These are phyloP conservation scores for Cucurbita ficifolia DNA, from an alignment of 306 rosid species.

Conservation along the genomic window DNA sequence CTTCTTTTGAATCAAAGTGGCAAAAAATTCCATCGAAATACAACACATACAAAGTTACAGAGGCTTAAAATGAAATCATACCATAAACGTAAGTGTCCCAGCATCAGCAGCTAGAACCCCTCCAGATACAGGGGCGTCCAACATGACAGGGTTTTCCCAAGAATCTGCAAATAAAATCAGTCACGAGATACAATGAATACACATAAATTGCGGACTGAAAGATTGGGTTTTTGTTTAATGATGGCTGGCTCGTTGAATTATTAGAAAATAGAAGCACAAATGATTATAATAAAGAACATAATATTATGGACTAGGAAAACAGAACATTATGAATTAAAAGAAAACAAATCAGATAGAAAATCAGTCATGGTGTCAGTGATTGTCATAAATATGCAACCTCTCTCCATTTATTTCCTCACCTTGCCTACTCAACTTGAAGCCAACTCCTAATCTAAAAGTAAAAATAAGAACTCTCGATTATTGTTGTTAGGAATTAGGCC, in stretches of 20 bases:
- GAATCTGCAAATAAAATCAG: conserved; percentile 25
- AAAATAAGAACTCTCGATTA: too few species aligned
- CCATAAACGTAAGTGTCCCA: conserved; percentile 88
- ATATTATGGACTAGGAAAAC: not conserved
- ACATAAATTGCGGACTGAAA: not conserved
- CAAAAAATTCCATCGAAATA: not conserved
- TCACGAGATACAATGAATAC: not conserved
- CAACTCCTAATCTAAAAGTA: not conserved
- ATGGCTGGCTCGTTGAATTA: not conserved
- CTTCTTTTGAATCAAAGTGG: not conserved
- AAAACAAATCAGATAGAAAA: not conserved
- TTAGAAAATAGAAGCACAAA: not conserved
- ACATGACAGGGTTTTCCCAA: conserved; percentile 39
- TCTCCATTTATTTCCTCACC: not conserved
- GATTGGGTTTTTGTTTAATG: not conserved
- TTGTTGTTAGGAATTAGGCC: too few species aligned
- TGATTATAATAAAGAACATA: not conserved
- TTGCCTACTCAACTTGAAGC: not conserved
- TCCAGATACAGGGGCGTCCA: conserved; percentile 98
- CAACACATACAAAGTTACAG: not conserved
- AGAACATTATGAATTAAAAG: not conserved
- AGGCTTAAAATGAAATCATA: conserved; percentile 15
- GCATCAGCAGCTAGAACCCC: conserved; percentile 91
- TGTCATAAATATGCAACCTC: not conserved
- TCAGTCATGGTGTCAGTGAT: not conserved